These are phyloP conservation scores for Verticillium nonalfalfae DNA, from an alignment of 2,329 filamentous ascomycete species.

Conservation along the genomic window DNA sequence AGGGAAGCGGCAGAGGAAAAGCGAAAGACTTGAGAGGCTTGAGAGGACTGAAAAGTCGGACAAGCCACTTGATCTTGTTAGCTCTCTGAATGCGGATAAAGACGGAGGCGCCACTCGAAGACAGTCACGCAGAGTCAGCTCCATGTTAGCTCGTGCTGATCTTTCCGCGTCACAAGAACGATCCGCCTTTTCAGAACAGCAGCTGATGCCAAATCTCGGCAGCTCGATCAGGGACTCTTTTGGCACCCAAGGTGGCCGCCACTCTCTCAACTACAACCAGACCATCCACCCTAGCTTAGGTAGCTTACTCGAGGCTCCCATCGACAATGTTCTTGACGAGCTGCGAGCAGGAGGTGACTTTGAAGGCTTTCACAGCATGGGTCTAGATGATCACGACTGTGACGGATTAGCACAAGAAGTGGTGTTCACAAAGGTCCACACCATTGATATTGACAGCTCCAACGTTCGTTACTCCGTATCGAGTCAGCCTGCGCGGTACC, in stretches of 20 bases:
- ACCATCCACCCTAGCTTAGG: slow-evolving; percentile 45
- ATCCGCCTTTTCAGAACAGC: slow-evolving; percentile 68
- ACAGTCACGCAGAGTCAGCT: slow-evolving; percentile 78
- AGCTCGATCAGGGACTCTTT: slow-evolving; percentile 67
- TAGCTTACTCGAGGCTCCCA: slow-evolving; percentile 60
- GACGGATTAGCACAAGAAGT: slow-evolving; percentile 68
- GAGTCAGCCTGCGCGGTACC: slow-evolving; percentile 41
- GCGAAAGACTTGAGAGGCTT: slow-evolving; percentile 34
- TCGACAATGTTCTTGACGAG: slow-evolving; percentile 65
- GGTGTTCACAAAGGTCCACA: slow-evolving; percentile 65
- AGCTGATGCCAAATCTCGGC: slow-evolving; percentile 29
- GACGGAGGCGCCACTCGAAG: slow-evolving; percentile 47
- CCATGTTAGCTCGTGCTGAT: slow-evolving; percentile 80
- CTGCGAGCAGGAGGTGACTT: slow-evolving; percentile 55
- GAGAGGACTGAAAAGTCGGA: slow-evolving; percentile 30
- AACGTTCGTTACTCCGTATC: slow-evolving; percentile 56
- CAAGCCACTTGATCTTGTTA: slow-evolving; percentile 55
- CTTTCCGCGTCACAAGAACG: slow-evolving; percentile 80
- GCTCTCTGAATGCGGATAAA: slow-evolving; percentile 65
- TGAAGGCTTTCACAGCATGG: slow-evolving; percentile 67
- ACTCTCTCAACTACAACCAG: slow-evolving; percentile 35
- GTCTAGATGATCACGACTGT: slow-evolving; percentile 63
- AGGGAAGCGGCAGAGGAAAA: slow-evolving; percentile 46
- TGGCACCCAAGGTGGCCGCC: slow-evolving; percentile 54
- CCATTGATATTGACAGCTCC: slow-evolving; percentile 54